phyloP scores from a whole-genome alignment of 371 early-diverging fungal genomes.

The Haplosporangium sp. region DNA sequence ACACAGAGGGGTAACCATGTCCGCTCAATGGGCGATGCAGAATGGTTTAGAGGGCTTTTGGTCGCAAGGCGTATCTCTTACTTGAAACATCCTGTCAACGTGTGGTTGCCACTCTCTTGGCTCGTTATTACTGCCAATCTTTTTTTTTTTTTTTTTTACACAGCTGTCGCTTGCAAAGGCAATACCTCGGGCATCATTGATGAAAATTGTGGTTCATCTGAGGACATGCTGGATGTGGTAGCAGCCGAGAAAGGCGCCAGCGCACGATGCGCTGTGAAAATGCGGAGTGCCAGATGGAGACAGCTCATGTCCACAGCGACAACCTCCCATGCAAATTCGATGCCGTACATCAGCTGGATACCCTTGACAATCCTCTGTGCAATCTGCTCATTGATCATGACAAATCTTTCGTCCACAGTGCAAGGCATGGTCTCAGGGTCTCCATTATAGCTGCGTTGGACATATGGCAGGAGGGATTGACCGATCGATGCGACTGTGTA shows the following conservation, averaged over 20 bases:
- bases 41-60: no score
- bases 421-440: conserved; percentile 68
- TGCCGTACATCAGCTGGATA: conserved; percentile 81
- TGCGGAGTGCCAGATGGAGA: conserved; percentile 60
- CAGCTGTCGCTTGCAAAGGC: background rate
- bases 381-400: conserved; percentile 75
- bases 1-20: no score
- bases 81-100: no score
- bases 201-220: background rate
- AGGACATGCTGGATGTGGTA: background rate
- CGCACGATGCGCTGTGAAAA: conserved; percentile 59
- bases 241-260: conserved; percentile 57
- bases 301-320: conserved; percentile 65
- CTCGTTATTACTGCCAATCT: no score
- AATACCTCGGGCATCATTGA: background rate
- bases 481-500: conserved; percentile 35
- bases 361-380: conserved; percentile 83
- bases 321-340: conserved; percentile 91
- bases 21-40: no score
- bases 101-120: no score
- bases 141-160: background rate
- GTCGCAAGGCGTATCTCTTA: no score
- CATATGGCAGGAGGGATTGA: conserved; percentile 44
- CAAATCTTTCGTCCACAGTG: conserved; percentile 64
- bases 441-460: conserved; percentile 58